Conservation (phyloP, 2,329 filamentous ascomycete genomes). For the Paramyrothecium sp. region DNA sequence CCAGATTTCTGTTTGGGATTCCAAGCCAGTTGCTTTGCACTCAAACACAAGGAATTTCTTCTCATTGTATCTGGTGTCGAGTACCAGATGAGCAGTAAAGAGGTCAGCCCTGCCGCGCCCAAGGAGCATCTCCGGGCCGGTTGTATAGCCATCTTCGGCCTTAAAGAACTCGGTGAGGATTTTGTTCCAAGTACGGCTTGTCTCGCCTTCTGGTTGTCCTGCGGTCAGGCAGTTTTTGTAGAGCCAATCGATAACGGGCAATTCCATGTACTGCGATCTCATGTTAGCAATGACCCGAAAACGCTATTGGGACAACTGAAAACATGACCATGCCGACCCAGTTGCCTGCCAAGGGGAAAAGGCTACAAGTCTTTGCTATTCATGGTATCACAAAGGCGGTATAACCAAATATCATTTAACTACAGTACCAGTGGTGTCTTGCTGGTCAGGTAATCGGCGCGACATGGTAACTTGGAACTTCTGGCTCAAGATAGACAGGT, state of each 20-base stretch:
- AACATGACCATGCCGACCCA: too few relatives aligned
- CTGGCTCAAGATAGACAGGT: too few relatives aligned
- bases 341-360: too few relatives aligned
- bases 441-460: not conserved
- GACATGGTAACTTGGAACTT: too few relatives aligned
- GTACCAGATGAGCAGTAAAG: not conserved
- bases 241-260: conserved; percentile 2
- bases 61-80: not conserved
- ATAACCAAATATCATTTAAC: not conserved
- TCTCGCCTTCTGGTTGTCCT: not conserved
- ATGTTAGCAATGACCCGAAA: not conserved
- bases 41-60: not conserved
- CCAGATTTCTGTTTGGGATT: not conserved
- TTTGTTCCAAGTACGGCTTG: not conserved
- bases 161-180: not conserved
- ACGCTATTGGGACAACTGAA: not conserved
- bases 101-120: not conserved
- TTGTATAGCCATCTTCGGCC: not conserved
- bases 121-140: not conserved
- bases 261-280: not conserved
- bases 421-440: not conserved
- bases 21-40: not conserved
- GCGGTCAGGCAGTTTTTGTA: not conserved
- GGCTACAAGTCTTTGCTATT: too few relatives aligned
- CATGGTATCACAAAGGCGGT: too few relatives aligned